phyloP scores from a whole-genome alignment of 805 yeast genomes.

The Candida incommunis region DNA sequence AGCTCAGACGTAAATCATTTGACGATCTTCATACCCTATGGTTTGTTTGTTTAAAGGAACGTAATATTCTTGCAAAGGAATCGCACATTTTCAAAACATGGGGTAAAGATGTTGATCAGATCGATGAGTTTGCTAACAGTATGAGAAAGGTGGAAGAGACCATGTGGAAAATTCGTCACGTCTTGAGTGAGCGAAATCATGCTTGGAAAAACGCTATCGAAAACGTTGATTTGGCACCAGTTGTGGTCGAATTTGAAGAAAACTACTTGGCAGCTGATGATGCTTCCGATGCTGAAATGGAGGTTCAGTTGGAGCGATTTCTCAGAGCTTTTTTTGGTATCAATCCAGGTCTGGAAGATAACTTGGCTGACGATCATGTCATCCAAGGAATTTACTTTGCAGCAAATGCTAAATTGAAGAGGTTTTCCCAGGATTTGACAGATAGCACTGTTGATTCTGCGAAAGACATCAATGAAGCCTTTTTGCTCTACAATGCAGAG shows the following conservation, averaged over 20 bases:
- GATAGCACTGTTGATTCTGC: conserved; percentile 8
- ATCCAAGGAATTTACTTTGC: conserved; percentile 54
- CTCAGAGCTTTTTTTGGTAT: conserved; percentile 81
- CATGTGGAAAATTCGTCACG: conserved; percentile 75
- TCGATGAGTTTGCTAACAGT: conserved; percentile 17
- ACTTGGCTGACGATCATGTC: conserved; percentile 43
- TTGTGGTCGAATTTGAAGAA: conserved; percentile 42
- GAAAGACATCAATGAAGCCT: conserved; percentile 30
- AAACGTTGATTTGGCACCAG: conserved; percentile 26
- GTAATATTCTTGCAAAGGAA: conserved; percentile 70
- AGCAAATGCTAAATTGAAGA: conserved; percentile 51
- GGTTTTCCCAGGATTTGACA: conserved; percentile 26
- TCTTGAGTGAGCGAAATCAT: conserved; percentile 70
- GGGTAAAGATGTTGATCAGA: conserved; percentile 9
- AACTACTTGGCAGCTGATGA: conserved; percentile 42
- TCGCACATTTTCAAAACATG: conserved; percentile 36
- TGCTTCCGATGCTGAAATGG: conserved; percentile 42
- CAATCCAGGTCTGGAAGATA: conserved; percentile 48
- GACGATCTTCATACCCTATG: conserved; percentile 86
- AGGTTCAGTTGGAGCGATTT: conserved; percentile 60
- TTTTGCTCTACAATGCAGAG: conserved; percentile 33
- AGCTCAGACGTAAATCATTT: conserved; percentile 78
- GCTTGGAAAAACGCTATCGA: conserved; percentile 47
- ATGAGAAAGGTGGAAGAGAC: conserved; percentile 38
- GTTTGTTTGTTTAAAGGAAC: conserved; percentile 74